Evolutionary conservation across 148 eudicot genomes (phyloP).

Genomic region (Rhododendron williamsianum): DNA sequence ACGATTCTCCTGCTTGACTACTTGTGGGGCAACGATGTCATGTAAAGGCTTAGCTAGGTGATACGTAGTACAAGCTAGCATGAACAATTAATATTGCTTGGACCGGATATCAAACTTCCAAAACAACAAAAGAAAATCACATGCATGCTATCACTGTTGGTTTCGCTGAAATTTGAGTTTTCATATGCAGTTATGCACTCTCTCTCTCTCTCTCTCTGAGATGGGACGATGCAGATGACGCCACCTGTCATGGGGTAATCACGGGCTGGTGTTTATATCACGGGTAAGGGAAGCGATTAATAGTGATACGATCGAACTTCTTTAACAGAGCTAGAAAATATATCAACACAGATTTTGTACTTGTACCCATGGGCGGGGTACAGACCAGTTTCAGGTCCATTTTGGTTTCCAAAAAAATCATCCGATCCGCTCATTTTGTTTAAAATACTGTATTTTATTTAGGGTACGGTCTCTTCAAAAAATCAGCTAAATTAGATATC

Average conservation of each 20-base stretch:
- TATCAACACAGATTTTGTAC: too few relatives aligned
- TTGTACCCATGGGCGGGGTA: too few relatives aligned
- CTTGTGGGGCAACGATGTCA: background rate
- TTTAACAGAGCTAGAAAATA: too few relatives aligned
- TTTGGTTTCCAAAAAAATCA: too few relatives aligned
- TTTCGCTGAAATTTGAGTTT: background rate
- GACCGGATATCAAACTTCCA: background rate
- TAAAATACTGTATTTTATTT: too few relatives aligned
- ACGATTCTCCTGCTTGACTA: background rate
- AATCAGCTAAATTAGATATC: too few relatives aligned
- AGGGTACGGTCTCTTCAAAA: too few relatives aligned
- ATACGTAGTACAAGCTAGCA: background rate
- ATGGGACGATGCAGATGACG: background rate
- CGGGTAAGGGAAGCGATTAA: background rate
- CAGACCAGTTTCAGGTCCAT: too few relatives aligned
- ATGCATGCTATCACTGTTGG: background rate
- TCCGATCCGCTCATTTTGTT: too few relatives aligned
- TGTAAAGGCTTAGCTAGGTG: background rate
- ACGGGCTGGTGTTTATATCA: constrained; percentile 8
- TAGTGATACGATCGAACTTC: background rate
- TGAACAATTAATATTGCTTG: background rate
- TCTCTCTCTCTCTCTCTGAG: too few relatives aligned
- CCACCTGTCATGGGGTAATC: constrained; percentile 1
- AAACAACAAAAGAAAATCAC: constrained; percentile 2
- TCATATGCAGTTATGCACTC: too few relatives aligned